phyloP scores from a whole-genome alignment of 805 yeast species.

The Hanseniaspora nectarophila region DNA sequence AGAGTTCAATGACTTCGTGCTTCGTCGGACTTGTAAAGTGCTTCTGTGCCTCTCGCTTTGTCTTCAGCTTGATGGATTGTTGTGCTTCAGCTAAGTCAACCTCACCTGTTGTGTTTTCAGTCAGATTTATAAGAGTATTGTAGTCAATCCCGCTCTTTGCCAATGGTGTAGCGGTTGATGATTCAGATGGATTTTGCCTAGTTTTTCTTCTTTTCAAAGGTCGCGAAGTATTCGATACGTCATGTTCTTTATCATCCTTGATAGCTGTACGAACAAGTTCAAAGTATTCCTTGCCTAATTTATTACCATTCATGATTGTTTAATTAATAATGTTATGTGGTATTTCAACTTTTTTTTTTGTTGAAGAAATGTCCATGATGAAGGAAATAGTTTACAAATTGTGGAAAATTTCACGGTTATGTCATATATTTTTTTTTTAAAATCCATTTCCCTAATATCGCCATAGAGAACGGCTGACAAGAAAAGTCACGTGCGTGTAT shows the following conservation, averaged over 20 bases:
- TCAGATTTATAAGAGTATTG: neutral
- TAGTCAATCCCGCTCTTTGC: neutral
- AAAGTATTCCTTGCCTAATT: conserved; percentile 12
- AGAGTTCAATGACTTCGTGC: neutral
- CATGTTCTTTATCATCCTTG: neutral
- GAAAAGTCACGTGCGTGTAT: too few species aligned
- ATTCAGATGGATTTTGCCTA: neutral
- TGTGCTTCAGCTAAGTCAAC: neutral
- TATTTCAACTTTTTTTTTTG: too few species aligned
- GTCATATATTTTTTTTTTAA: too few species aligned
- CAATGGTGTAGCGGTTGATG: neutral
- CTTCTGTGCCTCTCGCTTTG: neutral
- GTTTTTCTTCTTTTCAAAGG: conserved; percentile 12
- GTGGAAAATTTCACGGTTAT: too few species aligned
- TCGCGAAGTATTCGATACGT: neutral
- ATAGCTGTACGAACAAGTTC: conserved; percentile 8
- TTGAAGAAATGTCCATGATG: neutral
- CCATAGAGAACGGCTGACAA: too few species aligned
- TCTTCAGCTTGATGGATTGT: neutral
- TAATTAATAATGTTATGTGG: neutral
- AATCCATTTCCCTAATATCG: too few species aligned
- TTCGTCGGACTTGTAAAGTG: neutral
- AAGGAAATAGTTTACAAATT: too few species aligned
- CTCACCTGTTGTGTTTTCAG: conserved; percentile 8
- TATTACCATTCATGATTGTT: neutral